A percentile compares a stretch with the other conserved stretches of the same genome.
These are phyloP conservation scores for Ustilaginoidea virens DNA, from an alignment of 2,329 filamentous ascomycete genomes.

Conservation along the genomic window DNA sequence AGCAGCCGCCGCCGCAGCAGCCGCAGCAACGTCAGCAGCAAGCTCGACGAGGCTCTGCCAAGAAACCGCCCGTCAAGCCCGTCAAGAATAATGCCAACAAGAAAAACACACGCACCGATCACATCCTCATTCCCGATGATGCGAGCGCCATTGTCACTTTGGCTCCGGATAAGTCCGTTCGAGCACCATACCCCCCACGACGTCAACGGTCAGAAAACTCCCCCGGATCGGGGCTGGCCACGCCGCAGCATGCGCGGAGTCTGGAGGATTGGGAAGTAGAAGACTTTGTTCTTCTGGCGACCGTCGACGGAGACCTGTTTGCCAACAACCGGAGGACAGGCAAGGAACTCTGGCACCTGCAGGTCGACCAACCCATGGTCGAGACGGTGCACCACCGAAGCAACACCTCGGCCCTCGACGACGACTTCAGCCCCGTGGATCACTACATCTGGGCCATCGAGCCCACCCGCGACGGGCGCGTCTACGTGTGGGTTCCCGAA, in stretches of 20 bases:
- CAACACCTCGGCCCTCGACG: conserved; percentile 46
- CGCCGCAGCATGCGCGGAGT: conserved; percentile 89
- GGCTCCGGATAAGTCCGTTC: conserved; percentile 90
- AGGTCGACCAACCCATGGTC: conserved; percentile 75
- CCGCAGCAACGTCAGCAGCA: conserved; percentile 9
- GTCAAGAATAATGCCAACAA: conserved; percentile 10
- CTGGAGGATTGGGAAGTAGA: conserved; percentile 99
- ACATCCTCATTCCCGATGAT: conserved; percentile 37
- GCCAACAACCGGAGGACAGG: conserved; percentile 81
- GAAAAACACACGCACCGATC: conserved; percentile 6
- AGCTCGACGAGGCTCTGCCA: conserved; percentile 4
- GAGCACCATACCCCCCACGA: conserved; percentile 73
- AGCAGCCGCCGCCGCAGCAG: conserved; percentile 8
- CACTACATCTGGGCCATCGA: conserved; percentile 94
- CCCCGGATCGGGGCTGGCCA: conserved; percentile 49
- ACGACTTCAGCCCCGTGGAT: conserved; percentile 52
- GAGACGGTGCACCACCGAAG: conserved; percentile 70
- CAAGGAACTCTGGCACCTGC: conserved; percentile 69
- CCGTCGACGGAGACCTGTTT: conserved; percentile 93
- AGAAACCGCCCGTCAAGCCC: conserved; percentile 2
- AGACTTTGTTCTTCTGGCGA: conserved; percentile 99
- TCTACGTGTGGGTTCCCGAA: conserved; percentile 71
- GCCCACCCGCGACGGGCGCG: conserved; percentile 68
- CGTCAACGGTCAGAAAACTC: conserved; percentile 37
- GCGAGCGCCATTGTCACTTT: conserved; percentile 95